A percentile compares a stretch with the other conserved stretches of the same genome.
These are phyloP conservation scores for Candida nanaspora DNA, from an alignment of 805 yeast species.

Conservation along the genomic window DNA sequence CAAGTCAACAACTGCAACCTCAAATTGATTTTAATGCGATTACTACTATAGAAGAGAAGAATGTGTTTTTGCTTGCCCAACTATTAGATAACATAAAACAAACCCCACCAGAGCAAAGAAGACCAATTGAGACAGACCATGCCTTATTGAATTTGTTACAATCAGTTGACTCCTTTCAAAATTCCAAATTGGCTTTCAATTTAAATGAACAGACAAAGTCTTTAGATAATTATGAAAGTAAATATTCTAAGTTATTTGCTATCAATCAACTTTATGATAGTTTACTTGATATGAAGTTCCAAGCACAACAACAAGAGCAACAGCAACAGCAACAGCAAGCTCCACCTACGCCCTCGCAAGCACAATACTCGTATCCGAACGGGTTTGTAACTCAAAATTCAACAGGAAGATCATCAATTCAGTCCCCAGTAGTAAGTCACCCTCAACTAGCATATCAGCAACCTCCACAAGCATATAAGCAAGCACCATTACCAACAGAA, in stretches of 20 bases:
- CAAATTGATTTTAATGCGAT: constrained; percentile 25
- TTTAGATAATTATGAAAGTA: constrained; percentile 59
- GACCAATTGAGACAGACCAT: constrained; percentile 33
- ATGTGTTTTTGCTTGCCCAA: constrained; percentile 62
- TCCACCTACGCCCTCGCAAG: neutral
- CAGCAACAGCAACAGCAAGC: constrained; percentile 1
- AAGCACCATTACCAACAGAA: constrained; percentile 5
- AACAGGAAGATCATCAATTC: neutral
- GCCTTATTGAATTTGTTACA: constrained; percentile 52
- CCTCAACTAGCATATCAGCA: neutral
- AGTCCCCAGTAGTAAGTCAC: neutral
- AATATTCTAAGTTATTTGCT: constrained; percentile 73
- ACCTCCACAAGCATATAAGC: neutral
- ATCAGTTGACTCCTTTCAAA: constrained; percentile 48
- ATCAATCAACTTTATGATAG: constrained; percentile 72
- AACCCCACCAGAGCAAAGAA: constrained; percentile 29
- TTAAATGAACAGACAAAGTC: constrained; percentile 50
- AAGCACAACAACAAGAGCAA: constrained; percentile 16
- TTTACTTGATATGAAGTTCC: constrained; percentile 51
- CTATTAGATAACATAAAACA: constrained; percentile 46
- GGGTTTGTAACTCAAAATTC: too few relatives aligned
- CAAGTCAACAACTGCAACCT: constrained; percentile 4
- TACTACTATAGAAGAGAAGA: constrained; percentile 59
- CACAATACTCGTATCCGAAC: neutral
- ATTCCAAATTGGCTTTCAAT: constrained; percentile 59